Conservation (phyloP, 169 alveolate genomes). For the Plasmodium malariae region DNA sequence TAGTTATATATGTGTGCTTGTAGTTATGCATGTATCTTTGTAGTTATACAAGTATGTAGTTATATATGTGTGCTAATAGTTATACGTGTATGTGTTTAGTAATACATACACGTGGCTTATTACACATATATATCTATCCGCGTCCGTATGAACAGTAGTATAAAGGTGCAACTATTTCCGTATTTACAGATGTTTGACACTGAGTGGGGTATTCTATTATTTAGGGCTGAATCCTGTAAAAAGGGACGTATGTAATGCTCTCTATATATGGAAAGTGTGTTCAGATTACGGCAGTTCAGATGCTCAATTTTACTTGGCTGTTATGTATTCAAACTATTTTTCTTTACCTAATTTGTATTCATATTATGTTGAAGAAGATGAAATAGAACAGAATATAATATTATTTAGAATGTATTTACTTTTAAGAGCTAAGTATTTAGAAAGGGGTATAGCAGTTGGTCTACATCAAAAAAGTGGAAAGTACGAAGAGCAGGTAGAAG, state of each 20-base stretch:
- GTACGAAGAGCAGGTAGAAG: neutral
- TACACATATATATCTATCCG: too few species aligned
- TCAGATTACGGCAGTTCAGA: conserved; percentile 68
- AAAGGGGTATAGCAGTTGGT: neutral
- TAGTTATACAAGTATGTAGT: too few species aligned
- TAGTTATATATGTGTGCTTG: too few species aligned
- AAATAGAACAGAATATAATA: conserved; percentile 28
- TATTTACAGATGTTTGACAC: conserved; percentile 29
- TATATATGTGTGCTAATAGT: too few species aligned
- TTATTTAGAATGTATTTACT: conserved; percentile 5
- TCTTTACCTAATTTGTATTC: conserved; percentile 63
- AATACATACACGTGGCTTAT: too few species aligned
- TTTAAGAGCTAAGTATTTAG: conserved; percentile 8
- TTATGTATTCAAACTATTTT: conserved; percentile 70
- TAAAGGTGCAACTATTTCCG: neutral
- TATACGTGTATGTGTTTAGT: too few species aligned
- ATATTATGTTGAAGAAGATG: conserved; percentile 22
- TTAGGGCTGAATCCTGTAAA: conserved; percentile 55
- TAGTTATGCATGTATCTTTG: too few species aligned
- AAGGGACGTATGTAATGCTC: conserved; percentile 43
- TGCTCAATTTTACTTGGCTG: conserved; percentile 69
- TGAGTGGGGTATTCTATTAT: conserved; percentile 62
- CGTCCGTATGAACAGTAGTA: too few species aligned
- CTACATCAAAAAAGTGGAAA: neutral
- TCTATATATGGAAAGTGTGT: conserved; percentile 69